These are phyloP conservation scores for Hypoxylon sp. DNA, from an alignment of 2,329 filamentous ascomycete genomes.

Conservation along the genomic window DNA sequence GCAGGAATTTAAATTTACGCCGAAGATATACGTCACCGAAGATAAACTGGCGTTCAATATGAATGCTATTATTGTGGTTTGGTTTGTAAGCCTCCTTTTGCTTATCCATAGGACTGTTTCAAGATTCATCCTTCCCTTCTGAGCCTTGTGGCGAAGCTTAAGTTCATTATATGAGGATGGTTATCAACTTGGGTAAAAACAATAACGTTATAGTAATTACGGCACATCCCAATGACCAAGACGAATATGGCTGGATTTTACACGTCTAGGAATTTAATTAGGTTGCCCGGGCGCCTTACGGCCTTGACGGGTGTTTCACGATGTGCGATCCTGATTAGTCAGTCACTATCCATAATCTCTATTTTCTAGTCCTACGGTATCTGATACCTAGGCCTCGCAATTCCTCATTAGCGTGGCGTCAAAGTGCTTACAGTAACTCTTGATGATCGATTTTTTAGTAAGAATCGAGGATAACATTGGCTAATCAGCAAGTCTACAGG, in stretches of 20 bases:
- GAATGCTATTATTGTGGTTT: not conserved
- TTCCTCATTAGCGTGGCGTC: not conserved
- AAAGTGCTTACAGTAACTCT: not conserved
- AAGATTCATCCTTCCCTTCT: not conserved
- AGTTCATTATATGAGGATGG: not conserved
- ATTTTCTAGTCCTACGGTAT: not conserved
- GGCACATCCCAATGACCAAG: not conserved
- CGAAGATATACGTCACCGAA: not conserved
- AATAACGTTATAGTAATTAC: not conserved
- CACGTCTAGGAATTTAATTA: not conserved
- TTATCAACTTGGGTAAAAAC: not conserved
- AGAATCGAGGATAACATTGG: not conserved
- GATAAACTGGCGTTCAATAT: not conserved
- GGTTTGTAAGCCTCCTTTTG: not conserved
- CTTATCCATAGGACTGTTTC: constrained; percentile 1
- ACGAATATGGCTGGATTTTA: not conserved
- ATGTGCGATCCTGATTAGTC: not conserved
- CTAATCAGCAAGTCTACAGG: not conserved
- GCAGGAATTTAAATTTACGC: not conserved
- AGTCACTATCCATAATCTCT: not conserved
- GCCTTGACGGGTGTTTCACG: not conserved
- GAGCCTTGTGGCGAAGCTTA: not conserved
- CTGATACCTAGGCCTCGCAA: not conserved
- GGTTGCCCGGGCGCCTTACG: too few species aligned
- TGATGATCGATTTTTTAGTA: not conserved